These are phyloP conservation scores for Barnettozyma botsteinii DNA, from an alignment of 805 yeast species.

Conservation along the genomic window DNA sequence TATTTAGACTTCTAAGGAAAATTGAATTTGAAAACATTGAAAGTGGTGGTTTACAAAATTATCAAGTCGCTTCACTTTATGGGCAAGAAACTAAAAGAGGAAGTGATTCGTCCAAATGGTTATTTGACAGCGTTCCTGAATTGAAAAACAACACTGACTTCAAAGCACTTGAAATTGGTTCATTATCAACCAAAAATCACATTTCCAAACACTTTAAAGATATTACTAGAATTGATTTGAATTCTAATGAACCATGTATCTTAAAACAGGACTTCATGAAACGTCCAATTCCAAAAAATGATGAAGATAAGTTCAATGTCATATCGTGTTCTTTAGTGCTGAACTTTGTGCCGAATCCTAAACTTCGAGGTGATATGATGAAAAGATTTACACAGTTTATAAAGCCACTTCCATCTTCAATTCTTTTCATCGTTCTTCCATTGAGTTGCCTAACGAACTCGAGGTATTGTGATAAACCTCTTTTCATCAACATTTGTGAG, in stretches of 20 bases:
- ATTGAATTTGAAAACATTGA: conserved; percentile 57
- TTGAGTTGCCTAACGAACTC: conserved; percentile 82
- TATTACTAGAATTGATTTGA: conserved; percentile 63
- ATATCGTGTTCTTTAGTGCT: conserved; percentile 83
- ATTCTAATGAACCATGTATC: conserved; percentile 72
- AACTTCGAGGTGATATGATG: conserved; percentile 74
- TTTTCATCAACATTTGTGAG: conserved; percentile 41
- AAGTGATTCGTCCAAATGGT: conserved; percentile 82
- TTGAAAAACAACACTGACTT: conserved; percentile 12
- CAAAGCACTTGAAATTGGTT: conserved; percentile 77
- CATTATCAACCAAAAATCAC: conserved; percentile 59
- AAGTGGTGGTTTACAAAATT: conserved; percentile 72
- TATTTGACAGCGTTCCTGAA: conserved; percentile 65
- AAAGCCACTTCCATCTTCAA: conserved; percentile 21
- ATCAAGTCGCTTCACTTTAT: conserved; percentile 78
- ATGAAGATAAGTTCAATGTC: conserved; percentile 48
- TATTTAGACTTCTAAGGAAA: conserved; percentile 37
- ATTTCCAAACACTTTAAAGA: conserved; percentile 39
- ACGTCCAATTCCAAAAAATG: conserved; percentile 49
- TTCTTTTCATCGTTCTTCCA: conserved; percentile 78
- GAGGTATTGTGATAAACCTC: conserved; percentile 55
- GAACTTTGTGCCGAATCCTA: conserved; percentile 77
- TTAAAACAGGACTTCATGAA: conserved; percentile 80
- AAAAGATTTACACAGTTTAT: conserved; percentile 52
- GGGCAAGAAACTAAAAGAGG: conserved; percentile 81